These are phyloP conservation scores for Cryptococcus sp. DNA, from an alignment of 1,284 basidiomycete genomes.

Conservation along the genomic window DNA sequence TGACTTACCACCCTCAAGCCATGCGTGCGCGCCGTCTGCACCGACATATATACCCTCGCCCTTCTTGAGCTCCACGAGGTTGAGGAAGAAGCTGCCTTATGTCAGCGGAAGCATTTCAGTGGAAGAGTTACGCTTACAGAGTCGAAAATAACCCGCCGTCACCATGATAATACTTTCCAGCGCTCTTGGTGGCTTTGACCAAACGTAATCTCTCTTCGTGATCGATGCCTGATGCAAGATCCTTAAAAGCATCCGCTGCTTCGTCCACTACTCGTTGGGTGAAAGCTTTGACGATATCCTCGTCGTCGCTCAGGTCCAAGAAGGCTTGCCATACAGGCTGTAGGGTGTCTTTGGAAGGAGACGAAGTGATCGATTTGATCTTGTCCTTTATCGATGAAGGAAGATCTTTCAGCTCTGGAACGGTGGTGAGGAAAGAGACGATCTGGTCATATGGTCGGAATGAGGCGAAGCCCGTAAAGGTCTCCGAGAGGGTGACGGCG, in stretches of 20 bases:
- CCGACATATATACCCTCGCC: conserved; percentile 44
- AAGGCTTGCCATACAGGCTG: conserved; percentile 17
- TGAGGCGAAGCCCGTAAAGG: conserved; percentile 68
- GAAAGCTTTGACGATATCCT: conserved; percentile 22
- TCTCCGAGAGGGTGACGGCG: conserved; percentile 82
- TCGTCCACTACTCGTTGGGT: conserved; percentile 26
- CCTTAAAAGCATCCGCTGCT: conserved; percentile 20
- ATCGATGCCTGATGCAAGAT: conserved; percentile 11
- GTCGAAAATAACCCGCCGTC: conserved; percentile 35
- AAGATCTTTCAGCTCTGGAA: conserved; percentile 21
- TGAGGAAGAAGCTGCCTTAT: conserved; percentile 39
- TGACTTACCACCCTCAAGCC: conserved; percentile 35
- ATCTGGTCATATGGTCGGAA: conserved; percentile 28
- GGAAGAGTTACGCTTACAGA: conserved; percentile 23
- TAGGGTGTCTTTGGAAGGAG: neutral
- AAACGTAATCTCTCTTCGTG: conserved; percentile 32
- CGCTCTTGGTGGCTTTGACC: conserved; percentile 24
- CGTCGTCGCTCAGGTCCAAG: conserved; percentile 20
- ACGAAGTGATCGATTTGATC: conserved; percentile 11
- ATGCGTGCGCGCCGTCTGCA: conserved; percentile 43
- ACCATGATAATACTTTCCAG: conserved; percentile 34
- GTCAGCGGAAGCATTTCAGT: no score
- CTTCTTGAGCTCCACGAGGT: conserved; percentile 41
- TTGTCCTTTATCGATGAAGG: conserved; percentile 6
- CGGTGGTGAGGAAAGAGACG: conserved; percentile 14